Evolutionary conservation across 257 asterid species (phyloP).

Genomic region (Ilex asprella): DNA sequence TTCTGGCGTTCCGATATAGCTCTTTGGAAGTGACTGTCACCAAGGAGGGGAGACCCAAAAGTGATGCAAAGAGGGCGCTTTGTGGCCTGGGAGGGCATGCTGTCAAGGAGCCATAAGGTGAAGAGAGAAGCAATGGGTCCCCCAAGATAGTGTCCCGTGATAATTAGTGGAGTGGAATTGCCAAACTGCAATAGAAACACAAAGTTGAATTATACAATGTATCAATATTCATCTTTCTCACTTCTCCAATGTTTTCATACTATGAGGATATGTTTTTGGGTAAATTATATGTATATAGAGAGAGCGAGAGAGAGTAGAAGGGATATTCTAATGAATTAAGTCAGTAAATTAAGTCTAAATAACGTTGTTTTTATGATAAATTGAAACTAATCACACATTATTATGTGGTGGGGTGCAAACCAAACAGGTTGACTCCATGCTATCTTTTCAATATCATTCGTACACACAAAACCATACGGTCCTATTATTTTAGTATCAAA

Average conservation of each 20-base stretch:
- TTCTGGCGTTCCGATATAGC: constrained; percentile 21
- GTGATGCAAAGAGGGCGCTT: constrained; percentile 29
- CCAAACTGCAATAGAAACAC: constrained; percentile 18
- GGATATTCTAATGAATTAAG: no score
- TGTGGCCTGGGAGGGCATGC: constrained; percentile 4
- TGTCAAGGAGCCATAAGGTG: constrained; percentile 28
- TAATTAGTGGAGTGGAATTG: constrained; percentile 13
- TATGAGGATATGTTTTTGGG: neutral
- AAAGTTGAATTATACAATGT: neutral
- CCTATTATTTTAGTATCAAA: no score
- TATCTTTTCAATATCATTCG: no score
- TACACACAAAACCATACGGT: no score
- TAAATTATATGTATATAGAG: no score
- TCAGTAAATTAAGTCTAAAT: no score
- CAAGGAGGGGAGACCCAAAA: constrained; percentile 27
- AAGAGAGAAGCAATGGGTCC: constrained; percentile 31
- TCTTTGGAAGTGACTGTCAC: constrained; percentile 19
- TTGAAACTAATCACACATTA: no score
- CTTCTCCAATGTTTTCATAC: neutral
- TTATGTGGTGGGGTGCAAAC: no score
- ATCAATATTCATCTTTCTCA: neutral
- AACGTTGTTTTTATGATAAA: no score
- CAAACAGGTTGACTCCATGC: no score
- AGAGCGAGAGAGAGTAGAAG: no score
- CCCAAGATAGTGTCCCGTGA: constrained; percentile 27